Base-by-base conservation (phyloP, 768 basidiomycete species). In the Lepiota brunneoincarnata region DNA sequence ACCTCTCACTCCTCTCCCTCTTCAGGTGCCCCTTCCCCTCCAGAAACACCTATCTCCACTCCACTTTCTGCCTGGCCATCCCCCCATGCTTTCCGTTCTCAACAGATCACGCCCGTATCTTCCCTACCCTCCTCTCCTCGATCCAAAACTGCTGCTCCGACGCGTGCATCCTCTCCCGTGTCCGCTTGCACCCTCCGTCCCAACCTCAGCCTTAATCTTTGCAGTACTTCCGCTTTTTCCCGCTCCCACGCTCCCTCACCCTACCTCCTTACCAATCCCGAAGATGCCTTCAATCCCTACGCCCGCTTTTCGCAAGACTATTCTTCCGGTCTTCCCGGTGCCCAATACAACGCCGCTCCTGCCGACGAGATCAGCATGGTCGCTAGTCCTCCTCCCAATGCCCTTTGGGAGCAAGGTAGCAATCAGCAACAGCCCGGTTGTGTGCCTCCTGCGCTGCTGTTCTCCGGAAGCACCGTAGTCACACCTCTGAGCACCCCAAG, bases 271-370 rank as follows among this genome's bases (percentile, higher is more conserved):
- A 44, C 61, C 42, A 60, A 69, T 47, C 71, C 72, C 12, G 74
- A 79, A 58, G 83, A 86, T 1, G 82, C 82, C 1, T 88, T 89
- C 72, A 87, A 86, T 63, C 65, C 81, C 1, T 89, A 87, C 58
- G 82, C 85, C 12, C 81, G 83, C 39, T 89, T 87, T 26, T 69
- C 75, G 0, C 69, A 71, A 2, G 86, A 88, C 55, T 89, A 84
- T 66, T 80, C 80, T 0, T 75, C 78, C 0, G 75, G 77, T 11
- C 76, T 89, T 72, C 86, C 86, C 0, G 84, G 82, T 21, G 78
- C 84, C 1, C 73, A 75, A 56, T 73, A 68, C 55, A 73, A 74
- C 47, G 69, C 67, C 18, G 71, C 70, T 10, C 63, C 65, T 4
- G 67, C 68, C 21, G 74, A 74, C 38, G 75, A 75, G 49, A 68